phyloP scores from a whole-genome alignment of 306 rosid species.

The Citrullus amarus region DNA sequence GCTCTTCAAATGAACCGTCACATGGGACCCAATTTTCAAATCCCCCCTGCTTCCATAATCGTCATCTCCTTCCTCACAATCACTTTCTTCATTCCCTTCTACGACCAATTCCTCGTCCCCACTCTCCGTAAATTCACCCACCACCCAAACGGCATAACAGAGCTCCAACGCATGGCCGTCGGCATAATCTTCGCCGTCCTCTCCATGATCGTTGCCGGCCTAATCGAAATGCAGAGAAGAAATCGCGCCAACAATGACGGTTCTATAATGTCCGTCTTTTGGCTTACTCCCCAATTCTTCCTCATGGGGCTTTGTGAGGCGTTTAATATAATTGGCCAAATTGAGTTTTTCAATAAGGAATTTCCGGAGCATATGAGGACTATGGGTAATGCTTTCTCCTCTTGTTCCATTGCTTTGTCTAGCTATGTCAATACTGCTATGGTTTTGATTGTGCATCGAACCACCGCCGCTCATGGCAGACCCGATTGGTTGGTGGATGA shows the following conservation, averaged over 20 bases:
- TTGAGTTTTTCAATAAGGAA: slow-evolving; percentile 54
- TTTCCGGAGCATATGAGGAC: slow-evolving; percentile 66
- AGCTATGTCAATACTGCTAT: slow-evolving; percentile 39
- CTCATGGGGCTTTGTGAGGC: slow-evolving; percentile 58
- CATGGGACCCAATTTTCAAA: slow-evolving; percentile 46
- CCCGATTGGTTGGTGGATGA: slow-evolving; percentile 62
- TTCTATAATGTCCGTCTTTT: slow-evolving; percentile 28
- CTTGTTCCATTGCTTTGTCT: slow-evolving; percentile 39
- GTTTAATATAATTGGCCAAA: slow-evolving; percentile 38
- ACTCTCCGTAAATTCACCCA: slow-evolving; percentile 28
- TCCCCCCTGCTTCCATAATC: slow-evolving; percentile 54
- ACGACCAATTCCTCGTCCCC: slow-evolving; percentile 38
- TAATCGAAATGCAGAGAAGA: slow-evolving; percentile 41
- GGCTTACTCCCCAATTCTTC: slow-evolving; percentile 47
- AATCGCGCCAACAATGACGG: slow-evolving; percentile 8
- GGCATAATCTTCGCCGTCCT: slow-evolving; percentile 42
- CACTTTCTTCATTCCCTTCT: slow-evolving; percentile 42
- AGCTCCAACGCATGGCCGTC: slow-evolving; percentile 47
- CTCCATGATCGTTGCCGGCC: slow-evolving; percentile 51
- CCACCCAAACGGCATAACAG: slow-evolving; percentile 46
- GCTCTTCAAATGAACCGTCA: slow-evolving; percentile 64
- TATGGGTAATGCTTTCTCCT: slow-evolving; percentile 46
- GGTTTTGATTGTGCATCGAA: slow-evolving; percentile 29
- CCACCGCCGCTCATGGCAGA: slow-evolving; percentile 6
- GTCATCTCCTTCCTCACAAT: slow-evolving; percentile 41